These are phyloP conservation scores for Cyclocybe cylindracea DNA, from an alignment of 768 basidiomycete genomes.

Conservation along the genomic window DNA sequence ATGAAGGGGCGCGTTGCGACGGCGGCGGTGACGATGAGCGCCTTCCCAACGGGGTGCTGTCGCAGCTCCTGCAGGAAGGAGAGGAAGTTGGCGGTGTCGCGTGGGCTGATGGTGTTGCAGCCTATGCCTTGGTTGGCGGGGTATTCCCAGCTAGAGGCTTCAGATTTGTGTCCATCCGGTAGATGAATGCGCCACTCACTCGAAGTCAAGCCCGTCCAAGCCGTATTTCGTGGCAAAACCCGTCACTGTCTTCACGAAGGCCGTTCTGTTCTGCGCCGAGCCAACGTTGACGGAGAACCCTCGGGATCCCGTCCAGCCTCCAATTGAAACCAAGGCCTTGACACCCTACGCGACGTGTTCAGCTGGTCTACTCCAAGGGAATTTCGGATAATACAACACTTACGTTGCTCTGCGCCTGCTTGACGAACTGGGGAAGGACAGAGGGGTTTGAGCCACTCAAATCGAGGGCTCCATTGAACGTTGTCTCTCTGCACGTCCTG, in stretches of 20 bases:
- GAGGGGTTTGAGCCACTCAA: constrained; percentile 47
- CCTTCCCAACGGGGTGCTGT: constrained; percentile 46
- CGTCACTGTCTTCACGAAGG: constrained; percentile 61
- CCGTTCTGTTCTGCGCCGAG: constrained; percentile 56
- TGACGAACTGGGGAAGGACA: constrained; percentile 59
- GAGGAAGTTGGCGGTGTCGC: constrained; percentile 80
- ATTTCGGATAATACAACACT: constrained; percentile 4
- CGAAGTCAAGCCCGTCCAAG: constrained; percentile 61
- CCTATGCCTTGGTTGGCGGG: constrained; percentile 69
- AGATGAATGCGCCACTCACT: constrained; percentile 31
- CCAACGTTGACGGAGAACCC: constrained; percentile 67
- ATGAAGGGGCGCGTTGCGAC: constrained; percentile 40
- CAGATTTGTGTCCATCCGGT: background rate
- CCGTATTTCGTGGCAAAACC: constrained; percentile 52
- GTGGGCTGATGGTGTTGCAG: constrained; percentile 62
- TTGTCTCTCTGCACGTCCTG: background rate
- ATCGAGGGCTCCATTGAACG: constrained; percentile 39
- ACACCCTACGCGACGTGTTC: constrained; percentile 43
- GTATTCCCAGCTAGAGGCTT: constrained; percentile 77
- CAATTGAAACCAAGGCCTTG: constrained; percentile 59
- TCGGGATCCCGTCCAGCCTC: constrained; percentile 69
- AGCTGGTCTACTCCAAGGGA: background rate
- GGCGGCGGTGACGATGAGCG: constrained; percentile 59
- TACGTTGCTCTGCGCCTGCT: constrained; percentile 44
- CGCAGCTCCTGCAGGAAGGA: constrained; percentile 77